Evolutionary conservation across 495 filamentous ascomycete species (phyloP).

Genomic region (Talaromyces proteolyticus): DNA sequence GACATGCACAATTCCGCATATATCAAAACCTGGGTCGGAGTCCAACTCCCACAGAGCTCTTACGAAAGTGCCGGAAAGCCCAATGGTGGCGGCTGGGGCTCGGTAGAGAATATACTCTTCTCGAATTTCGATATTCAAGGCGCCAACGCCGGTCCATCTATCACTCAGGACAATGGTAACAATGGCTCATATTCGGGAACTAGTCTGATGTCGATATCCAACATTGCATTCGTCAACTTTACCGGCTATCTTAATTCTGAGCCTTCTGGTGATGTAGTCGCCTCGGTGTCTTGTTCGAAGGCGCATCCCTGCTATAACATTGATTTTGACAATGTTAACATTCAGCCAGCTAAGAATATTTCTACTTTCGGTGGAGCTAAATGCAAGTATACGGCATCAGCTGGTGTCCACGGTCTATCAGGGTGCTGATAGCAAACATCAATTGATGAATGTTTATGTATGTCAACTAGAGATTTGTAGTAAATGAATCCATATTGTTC

Average conservation of each 20-base stretch:
- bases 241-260: constrained; percentile 33
- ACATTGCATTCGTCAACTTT: constrained; percentile 49
- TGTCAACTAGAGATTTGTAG: no score
- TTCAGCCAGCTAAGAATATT: constrained; percentile 23
- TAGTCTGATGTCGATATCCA: constrained; percentile 41
- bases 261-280: constrained; percentile 17
- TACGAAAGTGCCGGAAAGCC: constrained; percentile 45
- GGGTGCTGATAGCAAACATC: constrained; percentile 12
- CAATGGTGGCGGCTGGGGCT: constrained; percentile 48
- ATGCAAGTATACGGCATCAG: constrained; percentile 32
- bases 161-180: constrained; percentile 45
- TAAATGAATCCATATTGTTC: no score
- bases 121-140: constrained; percentile 45
- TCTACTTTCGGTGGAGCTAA: constrained; percentile 24
- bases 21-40: constrained; percentile 55
- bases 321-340: constrained; percentile 32
- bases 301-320: constrained; percentile 45
- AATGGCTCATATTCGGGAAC: constrained; percentile 47
- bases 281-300: constrained; percentile 39
- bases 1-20: constrained; percentile 47
- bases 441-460: neutral
- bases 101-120: constrained; percentile 45
- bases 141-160: constrained; percentile 28
- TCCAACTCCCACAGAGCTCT: constrained; percentile 29
- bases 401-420: constrained; percentile 29